A percentile compares a stretch with the other conserved stretches of the same genome.
Conservation (phyloP, 352 stramenopile genomes). For the Phytophthora citrophthora region DNA sequence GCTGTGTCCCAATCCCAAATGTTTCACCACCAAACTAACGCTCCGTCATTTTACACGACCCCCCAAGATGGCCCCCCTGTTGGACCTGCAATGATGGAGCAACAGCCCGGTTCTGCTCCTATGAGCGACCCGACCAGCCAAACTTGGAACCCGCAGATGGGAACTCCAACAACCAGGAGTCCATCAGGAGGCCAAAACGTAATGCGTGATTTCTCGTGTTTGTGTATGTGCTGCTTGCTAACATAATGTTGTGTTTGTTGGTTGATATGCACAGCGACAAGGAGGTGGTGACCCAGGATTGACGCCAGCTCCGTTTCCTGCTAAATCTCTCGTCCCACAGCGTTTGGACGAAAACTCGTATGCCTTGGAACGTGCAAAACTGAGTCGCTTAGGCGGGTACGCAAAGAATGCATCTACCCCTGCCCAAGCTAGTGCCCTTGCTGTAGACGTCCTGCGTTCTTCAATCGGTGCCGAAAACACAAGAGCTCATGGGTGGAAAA, state of each 20-base stretch:
- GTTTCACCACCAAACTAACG: slow-evolving; percentile 63
- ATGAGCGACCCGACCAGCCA: slow-evolving; percentile 29
- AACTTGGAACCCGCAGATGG: slow-evolving; percentile 37
- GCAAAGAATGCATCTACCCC: slow-evolving; percentile 69
- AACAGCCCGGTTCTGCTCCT: slow-evolving; percentile 22
- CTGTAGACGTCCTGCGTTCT: slow-evolving; percentile 70
- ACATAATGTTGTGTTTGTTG: slow-evolving; percentile 5
- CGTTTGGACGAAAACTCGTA: slow-evolving; percentile 71
- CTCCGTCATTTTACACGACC: slow-evolving; percentile 66
- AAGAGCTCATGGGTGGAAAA: slow-evolving; percentile 70
- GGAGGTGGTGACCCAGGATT: slow-evolving; percentile 45
- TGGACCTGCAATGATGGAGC: slow-evolving; percentile 45
- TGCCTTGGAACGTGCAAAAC: slow-evolving; percentile 50
- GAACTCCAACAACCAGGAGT: slow-evolving; percentile 14
- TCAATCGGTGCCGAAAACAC: slow-evolving; percentile 47
- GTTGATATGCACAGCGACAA: slow-evolving; percentile 24
- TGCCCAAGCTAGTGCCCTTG: slow-evolving; percentile 69
- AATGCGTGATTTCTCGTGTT: slow-evolving; percentile 14
- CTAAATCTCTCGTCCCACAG: slow-evolving; percentile 63
- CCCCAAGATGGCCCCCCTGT: slow-evolving; percentile 50
- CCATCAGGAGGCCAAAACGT: slow-evolving; percentile 24
- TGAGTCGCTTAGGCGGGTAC: slow-evolving; percentile 57
- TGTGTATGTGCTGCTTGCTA: background rate
- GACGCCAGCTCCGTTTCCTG: slow-evolving; percentile 63
- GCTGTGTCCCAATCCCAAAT: slow-evolving; percentile 57